These are phyloP conservation scores for Sapria himalayana DNA, from an alignment of 345 rosid species.

Conservation along the genomic window DNA sequence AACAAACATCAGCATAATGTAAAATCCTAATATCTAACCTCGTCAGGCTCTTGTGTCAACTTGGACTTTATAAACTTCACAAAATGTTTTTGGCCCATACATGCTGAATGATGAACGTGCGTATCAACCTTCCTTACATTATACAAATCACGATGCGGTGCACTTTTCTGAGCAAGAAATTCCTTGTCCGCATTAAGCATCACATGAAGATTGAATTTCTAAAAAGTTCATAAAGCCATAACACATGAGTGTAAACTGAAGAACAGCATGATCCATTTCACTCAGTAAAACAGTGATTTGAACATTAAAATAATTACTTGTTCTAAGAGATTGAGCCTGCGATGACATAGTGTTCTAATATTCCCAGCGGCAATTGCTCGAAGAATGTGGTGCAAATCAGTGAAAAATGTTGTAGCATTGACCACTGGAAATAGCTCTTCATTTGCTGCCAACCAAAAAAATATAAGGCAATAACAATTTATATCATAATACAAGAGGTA, in stretches of 20 bases:
- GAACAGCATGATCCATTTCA: no score
- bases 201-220: constrained; percentile 98
- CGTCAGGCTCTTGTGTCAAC: constrained; percentile 90
- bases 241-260: no score
- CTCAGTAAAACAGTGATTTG: neutral
- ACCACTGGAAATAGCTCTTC: constrained; percentile 80
- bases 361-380: constrained; percentile 80
- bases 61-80: constrained; percentile 95
- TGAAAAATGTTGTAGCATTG: constrained; percentile 81
- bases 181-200: constrained; percentile 97
- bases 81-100: constrained; percentile 99
- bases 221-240: constrained; percentile 11
- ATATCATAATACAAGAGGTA: no score
- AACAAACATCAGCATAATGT: constrained; percentile 1
- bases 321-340: constrained; percentile 82
- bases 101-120: constrained; percentile 96
- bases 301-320: constrained; percentile 26
- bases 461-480: no score
- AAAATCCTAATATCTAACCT: constrained; percentile 26
- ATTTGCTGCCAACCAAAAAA: constrained; percentile 24
- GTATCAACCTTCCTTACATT: constrained; percentile 98
- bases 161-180: constrained; percentile 96
- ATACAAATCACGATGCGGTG: constrained; percentile 97
- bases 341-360: constrained; percentile 82
- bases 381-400: constrained; percentile 72